Percentiles rank a stretch among this genome's conserved stretches.
Conservation (phyloP, 2,329 filamentous ascomycete species). For the Mycosphaerella arachidis region DNA sequence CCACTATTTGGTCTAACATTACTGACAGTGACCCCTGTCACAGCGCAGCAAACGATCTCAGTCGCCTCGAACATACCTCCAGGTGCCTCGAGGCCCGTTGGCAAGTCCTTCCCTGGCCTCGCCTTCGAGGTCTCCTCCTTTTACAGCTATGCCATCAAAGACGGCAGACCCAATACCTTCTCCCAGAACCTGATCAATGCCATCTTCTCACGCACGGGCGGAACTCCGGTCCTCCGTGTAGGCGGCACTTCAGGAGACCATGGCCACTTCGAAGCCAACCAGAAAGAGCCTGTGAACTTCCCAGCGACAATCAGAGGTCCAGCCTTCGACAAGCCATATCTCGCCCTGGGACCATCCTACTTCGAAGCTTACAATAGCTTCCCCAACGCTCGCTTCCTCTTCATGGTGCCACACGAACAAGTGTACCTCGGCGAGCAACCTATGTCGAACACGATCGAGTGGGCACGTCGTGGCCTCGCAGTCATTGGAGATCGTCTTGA, state of each 20-base stretch:
- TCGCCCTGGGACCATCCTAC: conserved; percentile 5
- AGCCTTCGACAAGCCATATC: conserved; percentile 1
- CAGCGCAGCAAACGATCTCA: neutral
- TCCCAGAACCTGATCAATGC: conserved; percentile 7
- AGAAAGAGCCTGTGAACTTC: conserved; percentile 3
- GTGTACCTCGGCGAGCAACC: neutral
- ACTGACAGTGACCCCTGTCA: neutral
- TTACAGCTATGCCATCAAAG: conserved; percentile 10
- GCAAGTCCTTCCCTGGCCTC: conserved; percentile 1
- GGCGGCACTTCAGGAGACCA: conserved; percentile 9
- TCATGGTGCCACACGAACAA: conserved; percentile 8
- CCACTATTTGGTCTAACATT: neutral
- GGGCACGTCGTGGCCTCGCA: conserved; percentile 2
- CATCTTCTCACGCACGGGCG: conserved; percentile 7
- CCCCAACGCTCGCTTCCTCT: conserved; percentile 3
- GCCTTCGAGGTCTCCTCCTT: conserved; percentile 10
- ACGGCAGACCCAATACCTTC: conserved; percentile 7
- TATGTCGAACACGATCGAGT: conserved; percentile 5
- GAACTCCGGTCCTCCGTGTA: conserved; percentile 9
- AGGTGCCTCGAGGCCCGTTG: neutral
- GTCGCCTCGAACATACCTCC: neutral
- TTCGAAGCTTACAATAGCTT: conserved; percentile 10
- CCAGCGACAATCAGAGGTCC: conserved; percentile 3
- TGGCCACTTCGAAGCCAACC: neutral
- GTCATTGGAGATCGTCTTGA: conserved; percentile 8